Base-by-base conservation (phyloP, 192 early-diverging fungal species). In the Coemansia furcata region DNA sequence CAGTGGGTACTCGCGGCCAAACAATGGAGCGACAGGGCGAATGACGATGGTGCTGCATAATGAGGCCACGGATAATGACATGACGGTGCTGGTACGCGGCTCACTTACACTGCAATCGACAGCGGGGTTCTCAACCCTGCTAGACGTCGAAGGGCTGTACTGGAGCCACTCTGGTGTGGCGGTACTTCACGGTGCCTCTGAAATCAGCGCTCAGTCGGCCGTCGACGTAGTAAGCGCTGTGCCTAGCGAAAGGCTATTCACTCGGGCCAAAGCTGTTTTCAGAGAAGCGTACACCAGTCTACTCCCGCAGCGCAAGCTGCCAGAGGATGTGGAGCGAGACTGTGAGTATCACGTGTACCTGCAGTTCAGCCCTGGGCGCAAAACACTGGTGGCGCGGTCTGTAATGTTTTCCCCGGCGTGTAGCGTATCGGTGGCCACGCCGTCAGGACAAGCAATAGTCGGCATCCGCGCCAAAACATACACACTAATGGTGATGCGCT, bases 291-390 rank as follows among this genome's bases (percentile, higher is more conserved):
- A 70, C 15, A 23, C 33, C 52, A 62, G 47, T 7, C 44, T 52
- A n/a, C 67, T 73, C 57, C 49, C 68, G 35, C 63, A 57, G 10
- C 64, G 66, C 62, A 43, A 44, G 57, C 64, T 12, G 65, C 44
- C 60, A 35, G 61, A 58, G 10, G 66, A 83, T 17, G 68, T 63
- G 7, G 21, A 4, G 29, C 71, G 54, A 39, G 66, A 44, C 55
- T 80, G 77, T 65, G 65, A 74, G 36, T 80, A 74, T 49, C 77
- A 80, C 49, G 38, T 80, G 4, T 79, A 62, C 60, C 9, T 71
- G 55, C 71, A 57, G 29, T 64, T 77, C 9, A 60, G 23, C 32
- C 47, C 43, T 0, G 44, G 15, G 37, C 43, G 42, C 0, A 42
- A 33, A 23, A 60, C 30, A 7, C 62, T 71, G 61, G 32, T 46